Percentiles rank a stretch among this genome's conserved stretches.
These are phyloP conservation scores for Eucalyptus camaldulensis DNA, from an alignment of 345 rosid genomes.

Conservation along the genomic window DNA sequence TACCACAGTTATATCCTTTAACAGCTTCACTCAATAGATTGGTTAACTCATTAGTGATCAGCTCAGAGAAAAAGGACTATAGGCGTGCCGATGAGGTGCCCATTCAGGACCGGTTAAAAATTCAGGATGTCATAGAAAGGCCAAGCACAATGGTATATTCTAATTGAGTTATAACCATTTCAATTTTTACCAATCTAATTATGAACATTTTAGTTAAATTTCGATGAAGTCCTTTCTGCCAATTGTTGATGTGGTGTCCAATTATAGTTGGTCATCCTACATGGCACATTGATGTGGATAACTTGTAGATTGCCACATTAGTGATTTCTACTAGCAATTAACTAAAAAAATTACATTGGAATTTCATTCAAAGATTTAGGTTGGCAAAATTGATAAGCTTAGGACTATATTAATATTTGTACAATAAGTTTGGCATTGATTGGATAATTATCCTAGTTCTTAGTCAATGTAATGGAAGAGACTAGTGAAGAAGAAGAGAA, in stretches of 20 bases:
- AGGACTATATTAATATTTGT: neutral
- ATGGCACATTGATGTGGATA: neutral
- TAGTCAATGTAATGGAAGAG: neutral
- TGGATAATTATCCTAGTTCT: neutral
- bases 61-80: too few species aligned
- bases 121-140: neutral
- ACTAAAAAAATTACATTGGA: neutral
- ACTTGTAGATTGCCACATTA: neutral
- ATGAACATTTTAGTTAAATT: neutral
- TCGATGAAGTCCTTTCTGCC: neutral
- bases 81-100: too few species aligned
- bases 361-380: neutral
- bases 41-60: too few species aligned
- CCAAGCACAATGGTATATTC: neutral
- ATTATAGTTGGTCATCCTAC: neutral
- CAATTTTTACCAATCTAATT: neutral
- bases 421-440: neutral
- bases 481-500: neutral
- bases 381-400: neutral
- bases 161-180: neutral
- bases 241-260: neutral
- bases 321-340: rapidly evolving
- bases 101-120: too few species aligned
- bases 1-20: too few species aligned
- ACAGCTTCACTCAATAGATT: too few species aligned